phyloP scores from a whole-genome alignment of 208 protist species.

The Tritrichomonas foetus region DNA sequence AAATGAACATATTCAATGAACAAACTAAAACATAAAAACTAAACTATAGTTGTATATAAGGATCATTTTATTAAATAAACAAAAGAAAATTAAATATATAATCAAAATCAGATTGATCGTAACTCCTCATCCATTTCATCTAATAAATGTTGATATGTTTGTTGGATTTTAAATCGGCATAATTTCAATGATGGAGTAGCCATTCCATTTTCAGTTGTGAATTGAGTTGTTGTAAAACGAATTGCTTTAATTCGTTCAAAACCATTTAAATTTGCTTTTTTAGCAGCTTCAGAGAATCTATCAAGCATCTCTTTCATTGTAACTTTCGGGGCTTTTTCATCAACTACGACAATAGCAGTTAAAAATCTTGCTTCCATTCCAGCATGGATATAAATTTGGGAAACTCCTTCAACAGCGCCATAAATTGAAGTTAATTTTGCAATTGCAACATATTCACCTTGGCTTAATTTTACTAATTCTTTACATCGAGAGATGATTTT shows the following conservation, averaged over 20 bases:
- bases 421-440: not conserved
- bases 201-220: conserved; percentile 50
- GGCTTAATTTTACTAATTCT: not conserved
- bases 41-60: not conserved
- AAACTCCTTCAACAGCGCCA: not conserved
- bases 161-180: conserved; percentile 42
- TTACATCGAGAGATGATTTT: not conserved
- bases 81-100: not conserved
- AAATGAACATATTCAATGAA: too few species aligned
- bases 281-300: not conserved
- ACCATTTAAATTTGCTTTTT: conserved; percentile 26
- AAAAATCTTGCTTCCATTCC: not conserved
- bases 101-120: not conserved
- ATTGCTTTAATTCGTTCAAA: conserved; percentile 44
- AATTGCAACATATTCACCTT: conserved; percentile 5
- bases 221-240: conserved; percentile 39
- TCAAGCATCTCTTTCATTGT: not conserved
- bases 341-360: not conserved
- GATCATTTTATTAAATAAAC: not conserved
- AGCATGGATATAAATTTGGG: not conserved
- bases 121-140: conserved; percentile 34
- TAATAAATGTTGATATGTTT: not conserved
- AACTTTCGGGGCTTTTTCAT: not conserved
- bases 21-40: too few species aligned
- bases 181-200: conserved; percentile 53